Conservation (phyloP, 148 eudicot species). For the Nepenthes gracilis region DNA sequence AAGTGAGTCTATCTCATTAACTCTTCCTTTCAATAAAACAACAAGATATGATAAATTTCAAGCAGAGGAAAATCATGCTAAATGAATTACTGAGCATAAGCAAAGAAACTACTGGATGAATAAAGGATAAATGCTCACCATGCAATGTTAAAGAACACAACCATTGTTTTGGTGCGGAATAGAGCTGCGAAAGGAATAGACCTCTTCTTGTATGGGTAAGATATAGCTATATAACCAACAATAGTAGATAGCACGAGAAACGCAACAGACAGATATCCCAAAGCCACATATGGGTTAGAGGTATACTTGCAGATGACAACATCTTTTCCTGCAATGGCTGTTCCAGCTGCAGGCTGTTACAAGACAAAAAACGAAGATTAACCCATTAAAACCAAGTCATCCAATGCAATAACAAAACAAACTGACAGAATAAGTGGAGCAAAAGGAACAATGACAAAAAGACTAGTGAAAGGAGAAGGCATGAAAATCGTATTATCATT, state of each 20-base stretch:
- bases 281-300: slow-evolving; percentile 34
- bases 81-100: neutral
- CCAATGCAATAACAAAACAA: neutral
- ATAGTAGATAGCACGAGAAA: slow-evolving; percentile 28
- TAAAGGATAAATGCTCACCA: slow-evolving; percentile 26
- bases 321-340: slow-evolving; percentile 34
- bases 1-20: no score
- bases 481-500: neutral
- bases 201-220: slow-evolving; percentile 46
- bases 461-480: neutral
- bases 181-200: slow-evolving; percentile 38
- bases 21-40: neutral
- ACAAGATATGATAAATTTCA: neutral
- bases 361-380: neutral
- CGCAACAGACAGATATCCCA: slow-evolving; percentile 38
- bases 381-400: neutral
- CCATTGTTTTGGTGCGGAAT: slow-evolving; percentile 36
- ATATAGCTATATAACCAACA: slow-evolving; percentile 32
- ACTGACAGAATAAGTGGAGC: neutral
- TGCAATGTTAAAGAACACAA: slow-evolving; percentile 45
- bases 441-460: neutral
- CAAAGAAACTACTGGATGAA: neutral
- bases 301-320: slow-evolving; percentile 54
- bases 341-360: slow-evolving; percentile 53
- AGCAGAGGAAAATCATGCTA: neutral